A percentile compares a stretch with the other conserved stretches of the same genome.
Conservation (phyloP, 164 flowering plant species). For the Pachysandra terminalis region DNA sequence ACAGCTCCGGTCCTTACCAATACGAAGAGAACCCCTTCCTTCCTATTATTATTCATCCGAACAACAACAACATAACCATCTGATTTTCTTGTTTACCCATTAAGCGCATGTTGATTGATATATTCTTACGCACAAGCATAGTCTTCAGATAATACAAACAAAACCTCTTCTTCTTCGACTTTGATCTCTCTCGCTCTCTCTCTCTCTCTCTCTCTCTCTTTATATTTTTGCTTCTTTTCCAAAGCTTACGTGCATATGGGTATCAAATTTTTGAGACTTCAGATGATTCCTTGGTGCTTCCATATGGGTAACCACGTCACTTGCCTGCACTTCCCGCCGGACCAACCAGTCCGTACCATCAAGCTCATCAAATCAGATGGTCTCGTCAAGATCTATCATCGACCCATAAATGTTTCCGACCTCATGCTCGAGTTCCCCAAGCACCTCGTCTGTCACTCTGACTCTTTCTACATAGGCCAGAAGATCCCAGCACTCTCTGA, state of each 20-base stretch:
- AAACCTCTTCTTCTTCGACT: not conserved
- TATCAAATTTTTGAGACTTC: conserved; percentile 19
- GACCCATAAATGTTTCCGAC: conserved; percentile 47
- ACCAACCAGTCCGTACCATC: conserved; percentile 17
- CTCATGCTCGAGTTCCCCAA: conserved; percentile 57
- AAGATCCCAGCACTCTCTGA: conserved; percentile 52
- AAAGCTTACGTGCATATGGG: conserved; percentile 15
- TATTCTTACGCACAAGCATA: no score
- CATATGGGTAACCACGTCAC: conserved; percentile 25
- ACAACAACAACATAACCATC: no score
- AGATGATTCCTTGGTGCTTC: conserved; percentile 26
- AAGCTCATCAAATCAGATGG: conserved; percentile 57
- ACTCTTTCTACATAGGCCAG: conserved; percentile 64
- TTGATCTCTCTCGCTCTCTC: not conserved
- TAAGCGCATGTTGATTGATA: no score
- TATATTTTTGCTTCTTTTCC: no score
- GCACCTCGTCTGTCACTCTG: conserved; percentile 55
- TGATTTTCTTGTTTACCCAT: no score
- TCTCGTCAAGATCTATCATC: conserved; percentile 40
- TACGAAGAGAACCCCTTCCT: no score
- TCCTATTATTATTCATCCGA: no score
- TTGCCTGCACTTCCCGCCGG: conserved; percentile 15
- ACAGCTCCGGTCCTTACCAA: no score
- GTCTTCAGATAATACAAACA: no score
- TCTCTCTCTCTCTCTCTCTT: no score